These are phyloP conservation scores for Xerocomus potaroensis DNA, from an alignment of 768 basidiomycete species.

Conservation along the genomic window DNA sequence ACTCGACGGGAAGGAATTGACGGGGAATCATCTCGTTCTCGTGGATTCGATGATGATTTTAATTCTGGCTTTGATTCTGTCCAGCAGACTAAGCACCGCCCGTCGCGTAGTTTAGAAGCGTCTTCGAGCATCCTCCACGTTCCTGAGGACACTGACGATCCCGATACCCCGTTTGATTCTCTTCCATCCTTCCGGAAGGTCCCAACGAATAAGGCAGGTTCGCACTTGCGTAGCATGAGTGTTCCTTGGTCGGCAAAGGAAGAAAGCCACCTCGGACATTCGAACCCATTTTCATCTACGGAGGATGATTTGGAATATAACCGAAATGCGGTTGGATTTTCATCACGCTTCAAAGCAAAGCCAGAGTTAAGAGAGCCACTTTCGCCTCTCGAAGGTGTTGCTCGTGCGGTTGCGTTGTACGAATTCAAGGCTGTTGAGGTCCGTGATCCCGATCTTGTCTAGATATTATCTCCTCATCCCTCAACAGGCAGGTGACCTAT, in stretches of 20 bases:
- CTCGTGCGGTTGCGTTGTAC: constrained; percentile 69
- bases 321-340: constrained; percentile 7
- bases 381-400: constrained; percentile 55
- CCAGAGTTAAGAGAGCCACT: constrained; percentile 48
- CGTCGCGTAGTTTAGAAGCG: constrained; percentile 16
- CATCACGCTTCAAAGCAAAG: constrained; percentile 42
- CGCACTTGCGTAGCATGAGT: constrained; percentile 35
- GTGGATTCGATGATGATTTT: constrained; percentile 40
- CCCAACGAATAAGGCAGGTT: constrained; percentile 27
- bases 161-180: constrained; percentile 34
- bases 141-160: constrained; percentile 28
- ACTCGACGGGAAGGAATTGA: constrained; percentile 30
- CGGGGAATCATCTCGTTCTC: constrained; percentile 12
- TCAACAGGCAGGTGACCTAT: constrained; percentile 66
- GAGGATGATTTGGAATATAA: constrained; percentile 17
- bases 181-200: constrained; percentile 32
- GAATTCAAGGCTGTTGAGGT: constrained; percentile 74
- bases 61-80: constrained; percentile 39
- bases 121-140: constrained; percentile 3
- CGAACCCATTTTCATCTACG: constrained; percentile 27
- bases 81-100: constrained; percentile 26
- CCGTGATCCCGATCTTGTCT: constrained; percentile 11
- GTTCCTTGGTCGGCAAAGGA: constrained; percentile 20
- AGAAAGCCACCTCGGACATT: constrained; percentile 7
- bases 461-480: constrained; percentile 4